Evolutionary conservation across 2,329 filamentous ascomycete genomes (phyloP), one percentile per base, ranked within the genome.

Genomic region (Rosellinia necatrix): DNA sequence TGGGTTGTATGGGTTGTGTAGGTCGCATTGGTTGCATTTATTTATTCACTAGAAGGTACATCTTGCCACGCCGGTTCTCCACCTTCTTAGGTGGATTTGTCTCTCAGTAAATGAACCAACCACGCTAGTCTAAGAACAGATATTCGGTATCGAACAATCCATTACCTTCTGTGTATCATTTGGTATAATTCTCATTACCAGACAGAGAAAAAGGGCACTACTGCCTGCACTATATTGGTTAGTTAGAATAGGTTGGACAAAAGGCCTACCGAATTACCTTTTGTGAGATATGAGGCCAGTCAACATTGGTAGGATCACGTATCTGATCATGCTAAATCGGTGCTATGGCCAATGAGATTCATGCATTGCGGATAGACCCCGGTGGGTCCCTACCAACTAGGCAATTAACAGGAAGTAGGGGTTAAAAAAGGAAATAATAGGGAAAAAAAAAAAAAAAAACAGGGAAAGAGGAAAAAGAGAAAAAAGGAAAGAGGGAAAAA

Each of bases 371-470:
- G 29, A 37, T 27, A 38, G 21, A 29, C 19, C 29, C 17, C 37
- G 27, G 5, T 25, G n/a, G n/a, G n/a, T n/a, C 29, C 37, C n/a
- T 49, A 49, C 12, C 25, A 21, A 21, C 42, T 49, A 38, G 34
- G 48, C 22, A 32, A 27, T 42, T n/a, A 49, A 43, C 29, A 42
- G 29, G 43, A 47, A 50, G 35, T 38, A 48, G 24, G 37, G n/a
- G n/a, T n/a, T n/a, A 30, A 30, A 34, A 47, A 34, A 37, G 10
- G 21, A 38, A 43, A 35, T 17, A 15, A 27, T n/a, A n/a, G 13
- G 17, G 27, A 51, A 43, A 44, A 32, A 30, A 27, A 40, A 21
- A 17, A n/a, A 43, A 41, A 42, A 12, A 24, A 43, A 27, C n/a
- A 29, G 29, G 38, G 12, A 25, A 13, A 27, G 49, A 49, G 30